phyloP scores from a whole-genome alignment of 352 stramenopile species.

The Globisporangium nagaii region DNA sequence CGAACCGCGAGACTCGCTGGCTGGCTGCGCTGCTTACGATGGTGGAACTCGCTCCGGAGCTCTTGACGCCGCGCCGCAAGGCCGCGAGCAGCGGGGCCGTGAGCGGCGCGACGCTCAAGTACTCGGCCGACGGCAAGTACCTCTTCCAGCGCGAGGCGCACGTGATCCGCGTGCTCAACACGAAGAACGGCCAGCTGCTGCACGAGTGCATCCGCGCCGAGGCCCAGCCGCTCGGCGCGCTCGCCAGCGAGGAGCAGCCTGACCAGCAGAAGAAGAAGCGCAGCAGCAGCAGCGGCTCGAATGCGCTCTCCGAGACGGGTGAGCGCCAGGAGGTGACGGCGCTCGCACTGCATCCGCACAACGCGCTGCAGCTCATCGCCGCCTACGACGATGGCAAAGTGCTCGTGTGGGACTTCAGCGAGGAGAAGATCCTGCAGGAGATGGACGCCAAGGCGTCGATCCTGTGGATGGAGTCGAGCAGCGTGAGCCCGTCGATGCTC shows the following conservation, averaged over 20 bases:
- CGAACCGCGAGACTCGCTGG: neutral
- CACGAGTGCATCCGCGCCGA: slow-evolving; percentile 53
- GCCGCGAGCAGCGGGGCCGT: neutral
- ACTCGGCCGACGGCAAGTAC: slow-evolving; percentile 63
- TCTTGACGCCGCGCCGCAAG: slow-evolving; percentile 22
- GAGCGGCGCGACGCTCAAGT: slow-evolving; percentile 30
- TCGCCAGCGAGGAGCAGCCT: slow-evolving; percentile 9
- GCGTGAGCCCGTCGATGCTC: slow-evolving; percentile 48
- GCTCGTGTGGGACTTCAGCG: slow-evolving; percentile 71
- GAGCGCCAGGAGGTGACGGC: slow-evolving; percentile 29
- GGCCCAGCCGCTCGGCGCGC: slow-evolving; percentile 14
- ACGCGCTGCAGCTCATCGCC: slow-evolving; percentile 59
- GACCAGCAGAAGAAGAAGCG: slow-evolving; percentile 3
- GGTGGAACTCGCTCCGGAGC: slow-evolving; percentile 17
- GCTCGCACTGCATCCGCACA: slow-evolving; percentile 65
- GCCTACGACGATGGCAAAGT: slow-evolving; percentile 65
- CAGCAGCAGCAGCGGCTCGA: neutral
- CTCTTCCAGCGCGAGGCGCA: slow-evolving; percentile 79
- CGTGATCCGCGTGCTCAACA: slow-evolving; percentile 63
- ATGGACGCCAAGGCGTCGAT: slow-evolving; percentile 39
- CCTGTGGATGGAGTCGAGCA: slow-evolving; percentile 68
- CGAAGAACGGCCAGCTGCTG: slow-evolving; percentile 65
- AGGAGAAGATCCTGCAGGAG: slow-evolving; percentile 60
- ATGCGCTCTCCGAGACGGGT: slow-evolving; percentile 1
- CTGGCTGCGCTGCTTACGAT: neutral